A percentile compares a stretch with the other conserved stretches of the same genome.
phyloP scores from a whole-genome alignment of 176 grass and related monocot species.

The Cymbopogon citratus region DNA sequence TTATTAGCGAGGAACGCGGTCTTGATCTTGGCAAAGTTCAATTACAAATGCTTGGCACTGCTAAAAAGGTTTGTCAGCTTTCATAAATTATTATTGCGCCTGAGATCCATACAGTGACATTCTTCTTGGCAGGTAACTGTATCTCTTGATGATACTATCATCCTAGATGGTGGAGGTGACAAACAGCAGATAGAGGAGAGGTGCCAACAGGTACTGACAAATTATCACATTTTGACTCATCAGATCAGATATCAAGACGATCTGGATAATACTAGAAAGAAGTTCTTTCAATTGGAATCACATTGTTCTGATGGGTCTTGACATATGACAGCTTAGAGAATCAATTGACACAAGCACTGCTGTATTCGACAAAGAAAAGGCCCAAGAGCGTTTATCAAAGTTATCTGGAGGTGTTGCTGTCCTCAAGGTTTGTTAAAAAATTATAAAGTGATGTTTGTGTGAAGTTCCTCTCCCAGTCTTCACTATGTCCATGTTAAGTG shows the following conservation, averaged over 20 bases:
- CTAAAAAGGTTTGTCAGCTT: constrained; percentile 74
- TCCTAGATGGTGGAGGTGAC: constrained; percentile 86
- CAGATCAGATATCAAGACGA: background rate
- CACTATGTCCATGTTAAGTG: constrained; percentile 20
- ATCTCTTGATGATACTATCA: constrained; percentile 81
- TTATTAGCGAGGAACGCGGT: constrained; percentile 74
- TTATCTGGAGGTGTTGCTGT: constrained; percentile 90
- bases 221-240: background rate
- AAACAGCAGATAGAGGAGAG: constrained; percentile 70
- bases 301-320: background rate
- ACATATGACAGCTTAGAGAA: constrained; percentile 73
- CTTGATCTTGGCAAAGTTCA: constrained; percentile 66
- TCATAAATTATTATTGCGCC: constrained; percentile 22
- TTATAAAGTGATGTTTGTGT: background rate
- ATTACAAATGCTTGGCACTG: constrained; percentile 84
- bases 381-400: constrained; percentile 83
- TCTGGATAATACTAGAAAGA: constrained; percentile 5
- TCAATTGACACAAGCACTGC: constrained; percentile 66
- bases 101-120: constrained; percentile 20
- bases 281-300: background rate
- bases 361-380: constrained; percentile 96
- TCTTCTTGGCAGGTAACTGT: constrained; percentile 60
- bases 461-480: background rate
- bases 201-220: constrained; percentile 63
- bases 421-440: constrained; percentile 68